Evolutionary conservation across 2,329 filamentous ascomycete genomes (phyloP), one percentile per base, ranked within the genome.

Genomic region (Nigrospora osmanthi): DNA sequence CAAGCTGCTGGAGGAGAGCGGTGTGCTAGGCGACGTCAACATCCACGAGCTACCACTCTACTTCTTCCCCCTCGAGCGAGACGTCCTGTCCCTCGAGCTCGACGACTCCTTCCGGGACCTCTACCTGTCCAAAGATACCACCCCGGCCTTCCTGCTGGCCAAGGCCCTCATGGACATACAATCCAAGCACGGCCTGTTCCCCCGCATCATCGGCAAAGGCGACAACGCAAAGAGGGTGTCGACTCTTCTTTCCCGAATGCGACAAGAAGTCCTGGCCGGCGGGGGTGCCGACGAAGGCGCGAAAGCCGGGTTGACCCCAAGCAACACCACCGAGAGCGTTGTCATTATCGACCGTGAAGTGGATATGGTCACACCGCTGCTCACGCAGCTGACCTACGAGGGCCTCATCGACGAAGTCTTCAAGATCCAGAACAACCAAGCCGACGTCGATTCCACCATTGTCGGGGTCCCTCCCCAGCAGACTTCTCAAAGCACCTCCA

Each of bases 321-420:
- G 93, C 63, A 85, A 85, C 11, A 83, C 83, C 7, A 87, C 89
- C 40, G 93, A 98, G 63, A 95, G 85, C 58, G 72, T 96, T 48
- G 90, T 98, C 56, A 86, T 98, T 49, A 89, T 98, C 45, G 93
- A 98, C 64, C 86, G 93, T 41, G 90, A 96, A 61, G 85, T 95
- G 45, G 93, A 98, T 63, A 89, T 93, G 57, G 88, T 91, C 14
- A 96, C 93, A 1, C 85, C 87, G 1, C 75, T 98, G 14, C 81
- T 98, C 44, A 97, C 91, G 1, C 93, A 98, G 62, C 71, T 98
- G 49, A 98, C 93, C 2, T 98, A 98, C 58, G 91, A 98, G 67
- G 93, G 93, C 4, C 73, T 98, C 23, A 85, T 98, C 44, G 94
- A 98, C 58, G 93, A 98, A 62, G 77, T 93, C 14, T 94, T 95